Evolutionary conservation across 2,329 filamentous ascomycete genomes (phyloP).

Genomic region (Lojkania enalia): DNA sequence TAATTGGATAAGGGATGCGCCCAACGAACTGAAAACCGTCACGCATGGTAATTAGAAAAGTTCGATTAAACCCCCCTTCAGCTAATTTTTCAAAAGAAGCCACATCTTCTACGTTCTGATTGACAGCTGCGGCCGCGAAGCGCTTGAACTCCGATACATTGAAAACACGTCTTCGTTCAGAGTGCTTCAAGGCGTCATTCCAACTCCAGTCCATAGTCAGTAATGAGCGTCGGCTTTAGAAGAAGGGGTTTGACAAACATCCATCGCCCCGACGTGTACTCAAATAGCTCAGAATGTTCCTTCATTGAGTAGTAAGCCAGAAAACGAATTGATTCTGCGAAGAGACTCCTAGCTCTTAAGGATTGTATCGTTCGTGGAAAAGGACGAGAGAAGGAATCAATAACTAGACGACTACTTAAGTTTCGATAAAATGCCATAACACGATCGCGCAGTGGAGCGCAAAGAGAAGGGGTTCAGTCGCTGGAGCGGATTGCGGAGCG

Average conservation of each 20-base stretch:
- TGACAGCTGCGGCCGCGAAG: slow-evolving; percentile 32
- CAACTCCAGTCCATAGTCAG: background rate
- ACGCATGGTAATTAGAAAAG: slow-evolving; percentile 28
- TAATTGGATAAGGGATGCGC: slow-evolving; percentile 27
- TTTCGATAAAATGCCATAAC: background rate
- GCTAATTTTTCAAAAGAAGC: slow-evolving; percentile 27
- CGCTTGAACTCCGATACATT: slow-evolving; percentile 27
- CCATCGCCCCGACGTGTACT: slow-evolving; percentile 3
- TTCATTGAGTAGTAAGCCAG: background rate
- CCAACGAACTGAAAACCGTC: slow-evolving; percentile 32
- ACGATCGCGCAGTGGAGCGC: background rate
- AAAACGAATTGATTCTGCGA: background rate
- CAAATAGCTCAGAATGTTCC: slow-evolving; percentile 2
- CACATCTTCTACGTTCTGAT: slow-evolving; percentile 23
- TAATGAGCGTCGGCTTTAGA: background rate
- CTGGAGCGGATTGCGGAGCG: background rate
- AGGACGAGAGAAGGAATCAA: background rate
- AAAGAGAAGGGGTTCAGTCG: background rate
- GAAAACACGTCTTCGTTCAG: slow-evolving; percentile 12
- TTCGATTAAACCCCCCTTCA: slow-evolving; percentile 32
- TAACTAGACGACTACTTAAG: background rate
- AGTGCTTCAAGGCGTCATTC: slow-evolving; percentile 6
- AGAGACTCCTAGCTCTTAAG: background rate
- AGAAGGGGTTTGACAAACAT: background rate
- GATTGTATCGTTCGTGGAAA: background rate